Conservation (phyloP, 257 asterid genomes). For the Solanum chilense region DNA sequence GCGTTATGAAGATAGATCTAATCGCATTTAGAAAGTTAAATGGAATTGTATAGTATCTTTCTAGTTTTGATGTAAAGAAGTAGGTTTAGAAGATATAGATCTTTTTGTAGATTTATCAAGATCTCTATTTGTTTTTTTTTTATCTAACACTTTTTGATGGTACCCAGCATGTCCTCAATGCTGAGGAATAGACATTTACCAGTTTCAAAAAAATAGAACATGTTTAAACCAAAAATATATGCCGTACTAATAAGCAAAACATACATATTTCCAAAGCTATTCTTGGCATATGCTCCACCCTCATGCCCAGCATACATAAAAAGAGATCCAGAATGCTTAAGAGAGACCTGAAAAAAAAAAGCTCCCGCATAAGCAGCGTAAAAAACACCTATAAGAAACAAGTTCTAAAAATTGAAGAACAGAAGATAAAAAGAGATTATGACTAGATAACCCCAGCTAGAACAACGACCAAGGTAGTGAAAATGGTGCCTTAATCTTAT, state of each 20-base stretch:
- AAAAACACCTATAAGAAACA: not conserved
- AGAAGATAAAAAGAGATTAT: not conserved
- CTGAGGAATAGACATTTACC: not conserved
- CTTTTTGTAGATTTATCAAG: not conserved
- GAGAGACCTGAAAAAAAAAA: constrained; percentile 52
- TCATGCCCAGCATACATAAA: constrained; percentile 95
- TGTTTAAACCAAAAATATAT: not conserved
- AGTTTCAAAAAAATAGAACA: not conserved
- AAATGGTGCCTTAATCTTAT: not conserved
- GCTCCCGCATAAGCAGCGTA: not conserved
- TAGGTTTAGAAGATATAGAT: not conserved
- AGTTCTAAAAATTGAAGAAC: not conserved
- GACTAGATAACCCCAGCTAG: not conserved
- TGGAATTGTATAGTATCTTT: not conserved
- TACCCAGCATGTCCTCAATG: not conserved
- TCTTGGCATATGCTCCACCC: constrained; percentile 99
- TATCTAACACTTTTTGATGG: not conserved
- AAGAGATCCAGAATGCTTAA: constrained; percentile 98
- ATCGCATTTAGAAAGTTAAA: not conserved
- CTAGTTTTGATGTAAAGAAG: not conserved
- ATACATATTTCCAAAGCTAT: constrained; percentile 89
- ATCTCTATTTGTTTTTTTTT: not conserved
- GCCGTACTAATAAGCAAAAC: not conserved
- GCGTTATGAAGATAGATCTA: not conserved
- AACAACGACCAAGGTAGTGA: not conserved